Evolutionary conservation across 208 protist species (phyloP), one percentile per base, ranked within the genome.

Genomic region (Sergeia podlipaevii): DNA sequence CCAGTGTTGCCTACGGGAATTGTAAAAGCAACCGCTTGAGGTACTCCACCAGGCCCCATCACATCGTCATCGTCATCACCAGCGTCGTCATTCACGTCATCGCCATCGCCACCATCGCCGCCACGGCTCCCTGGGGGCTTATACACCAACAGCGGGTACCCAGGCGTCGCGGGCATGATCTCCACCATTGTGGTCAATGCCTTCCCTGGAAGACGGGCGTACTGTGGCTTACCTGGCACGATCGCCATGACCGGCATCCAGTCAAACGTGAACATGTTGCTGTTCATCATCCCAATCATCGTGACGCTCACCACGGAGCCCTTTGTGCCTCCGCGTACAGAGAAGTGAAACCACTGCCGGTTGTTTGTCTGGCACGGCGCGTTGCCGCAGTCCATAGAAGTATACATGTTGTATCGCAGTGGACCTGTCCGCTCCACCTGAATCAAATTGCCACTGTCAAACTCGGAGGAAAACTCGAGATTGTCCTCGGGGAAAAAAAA

Each of bases 301-400:
- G 62, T 84, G 46, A 96, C 57, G 20, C 39, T 65, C 23, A 97
- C 55, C 7, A 70, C 49, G 23, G 30, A 50, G 15, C 85, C 87
- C 32, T 79, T 83, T 18, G 26, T 38, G 37, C 72, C 85, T 10
- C 89, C 89, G 13, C 77, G 80, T 28, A 97, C 76, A 15, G 83
- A 77, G 66, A 97, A 97, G 70, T 97, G 85, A 61, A 96, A 96
- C 89, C 92, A 97, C 58, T 95, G 85, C 8, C 89, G 76, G 56
- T 92, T 92, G 59, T 91, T 89, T 18, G 82, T 95, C 72, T 95
- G 88, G 18, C 63, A 59, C 15, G 74, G 60, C 1, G 77, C 45
- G 58, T 93, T 94, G 53, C 78, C 79, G 60, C 88, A 96, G 81
- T 97, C 89, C 64, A 81, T 76, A 18, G 75, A 39, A 18, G 74